These are phyloP conservation scores for Peziza echinospora DNA, from an alignment of 495 filamentous ascomycete species.

Conservation along the genomic window DNA sequence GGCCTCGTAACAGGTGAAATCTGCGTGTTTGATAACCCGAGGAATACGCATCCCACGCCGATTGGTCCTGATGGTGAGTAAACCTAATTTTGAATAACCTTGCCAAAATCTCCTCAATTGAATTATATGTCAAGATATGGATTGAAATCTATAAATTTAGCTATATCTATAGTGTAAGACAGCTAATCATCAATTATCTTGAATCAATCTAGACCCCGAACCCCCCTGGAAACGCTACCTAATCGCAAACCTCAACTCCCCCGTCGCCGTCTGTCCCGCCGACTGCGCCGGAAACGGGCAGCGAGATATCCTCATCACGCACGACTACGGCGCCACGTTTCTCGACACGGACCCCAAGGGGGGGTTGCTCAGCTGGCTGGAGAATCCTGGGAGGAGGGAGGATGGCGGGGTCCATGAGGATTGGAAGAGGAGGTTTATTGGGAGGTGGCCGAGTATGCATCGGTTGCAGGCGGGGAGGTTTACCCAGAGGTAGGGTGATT, in stretches of 20 bases:
- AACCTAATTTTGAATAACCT: too few species aligned
- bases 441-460: constrained; percentile 15
- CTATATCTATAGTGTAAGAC: too few species aligned
- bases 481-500: too few species aligned
- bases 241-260: constrained; percentile 4
- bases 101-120: too few species aligned
- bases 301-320: constrained; percentile 7
- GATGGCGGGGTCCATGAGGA: background rate
- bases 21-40: constrained; percentile 8
- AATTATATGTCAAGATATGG: too few species aligned
- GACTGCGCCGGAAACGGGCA: constrained; percentile 10
- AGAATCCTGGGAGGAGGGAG: constrained; percentile 10
- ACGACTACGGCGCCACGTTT: constrained; percentile 7
- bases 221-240: constrained; percentile 2
- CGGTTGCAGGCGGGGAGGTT: constrained; percentile 12
- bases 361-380: constrained; percentile 11
- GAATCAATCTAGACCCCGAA: too few species aligned
- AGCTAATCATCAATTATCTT: too few species aligned
- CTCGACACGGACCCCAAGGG: constrained; percentile 2
- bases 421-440: constrained; percentile 9
- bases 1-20: constrained; percentile 5
- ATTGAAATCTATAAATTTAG: too few species aligned
- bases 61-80: too few species aligned
- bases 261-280: constrained; percentile 4
- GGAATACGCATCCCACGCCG: background rate